phyloP scores from a whole-genome alignment of 129 eudicot species.

The Helianthus annuus region DNA sequence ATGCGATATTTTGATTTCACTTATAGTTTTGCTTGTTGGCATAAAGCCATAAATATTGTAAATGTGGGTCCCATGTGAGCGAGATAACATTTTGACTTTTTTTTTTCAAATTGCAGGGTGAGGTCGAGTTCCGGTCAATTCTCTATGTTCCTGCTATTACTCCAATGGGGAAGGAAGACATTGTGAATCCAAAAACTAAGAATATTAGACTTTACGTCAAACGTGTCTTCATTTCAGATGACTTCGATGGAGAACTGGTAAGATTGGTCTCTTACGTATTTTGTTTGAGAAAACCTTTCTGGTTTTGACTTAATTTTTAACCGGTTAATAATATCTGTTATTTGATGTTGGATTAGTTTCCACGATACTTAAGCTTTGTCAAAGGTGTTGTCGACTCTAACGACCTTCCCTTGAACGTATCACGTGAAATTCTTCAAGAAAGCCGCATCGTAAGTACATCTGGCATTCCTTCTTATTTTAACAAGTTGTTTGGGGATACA shows the following conservation, averaged over 20 bases:
- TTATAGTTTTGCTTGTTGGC: neutral
- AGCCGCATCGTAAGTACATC: slow-evolving; percentile 84
- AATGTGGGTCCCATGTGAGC: neutral
- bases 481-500: slow-evolving; percentile 10
- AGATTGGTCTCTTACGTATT: slow-evolving; percentile 9
- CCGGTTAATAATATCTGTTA: neutral
- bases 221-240: slow-evolving; percentile 93
- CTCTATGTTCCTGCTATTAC: slow-evolving; percentile 79
- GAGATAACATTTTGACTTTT: slow-evolving; percentile 3
- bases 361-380: slow-evolving; percentile 84
- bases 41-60: neutral
- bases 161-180: slow-evolving; percentile 81
- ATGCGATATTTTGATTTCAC: slow-evolving; percentile 6
- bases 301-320: slow-evolving; percentile 9
- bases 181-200: slow-evolving; percentile 79
- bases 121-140: slow-evolving; percentile 91
- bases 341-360: slow-evolving; percentile 55
- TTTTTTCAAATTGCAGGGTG: slow-evolving; percentile 59
- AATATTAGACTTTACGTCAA: slow-evolving; percentile 93
- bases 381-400: slow-evolving; percentile 97
- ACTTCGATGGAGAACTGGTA: slow-evolving; percentile 97
- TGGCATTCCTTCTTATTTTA: neutral
- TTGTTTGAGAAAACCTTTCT: neutral
- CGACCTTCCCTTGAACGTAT: slow-evolving; percentile 94
- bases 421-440: slow-evolving; percentile 97